Evolutionary conservation across 371 early-diverging fungal genomes (phyloP).

Genomic region (Catenaria anguillulae): DNA sequence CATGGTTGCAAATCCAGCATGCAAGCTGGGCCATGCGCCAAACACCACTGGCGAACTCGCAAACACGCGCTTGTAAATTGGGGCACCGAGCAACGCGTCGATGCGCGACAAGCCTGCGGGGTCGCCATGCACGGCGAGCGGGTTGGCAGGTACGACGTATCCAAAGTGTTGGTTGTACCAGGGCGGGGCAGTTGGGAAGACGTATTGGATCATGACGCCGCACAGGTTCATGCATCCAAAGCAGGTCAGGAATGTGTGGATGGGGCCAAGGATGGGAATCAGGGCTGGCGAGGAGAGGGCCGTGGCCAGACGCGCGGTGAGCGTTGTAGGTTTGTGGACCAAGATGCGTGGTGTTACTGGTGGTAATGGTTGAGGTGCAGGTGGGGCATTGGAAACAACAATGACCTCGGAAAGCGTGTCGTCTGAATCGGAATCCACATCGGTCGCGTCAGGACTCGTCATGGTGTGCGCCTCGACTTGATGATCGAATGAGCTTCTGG

Average conservation of each 20-base stretch:
- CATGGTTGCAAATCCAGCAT: slow-evolving; percentile 53
- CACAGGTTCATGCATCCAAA: slow-evolving; percentile 54
- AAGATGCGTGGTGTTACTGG: not conserved
- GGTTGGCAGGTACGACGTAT: not conserved
- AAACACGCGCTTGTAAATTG: slow-evolving; percentile 47
- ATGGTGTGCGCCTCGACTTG: no score
- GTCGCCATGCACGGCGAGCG: slow-evolving; percentile 46
- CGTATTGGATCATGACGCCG: slow-evolving; percentile 49
- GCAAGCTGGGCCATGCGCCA: slow-evolving; percentile 60
- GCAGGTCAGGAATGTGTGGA: slow-evolving; percentile 31
- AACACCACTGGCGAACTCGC: slow-evolving; percentile 52
- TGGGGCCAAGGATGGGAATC: not conserved
- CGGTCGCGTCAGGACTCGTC: no score
- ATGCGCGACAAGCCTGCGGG: slow-evolving; percentile 54
- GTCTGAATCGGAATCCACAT: no score
- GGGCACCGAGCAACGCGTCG: slow-evolving; percentile 45
- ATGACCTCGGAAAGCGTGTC: no score
- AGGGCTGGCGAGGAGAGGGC: not conserved
- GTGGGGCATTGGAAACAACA: no score
- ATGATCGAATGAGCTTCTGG: no score
- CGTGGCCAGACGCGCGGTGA: no score
- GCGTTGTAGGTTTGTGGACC: no score
- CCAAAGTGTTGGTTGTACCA: slow-evolving; percentile 35
- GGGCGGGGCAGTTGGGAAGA: slow-evolving; percentile 56
- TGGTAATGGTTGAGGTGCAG: no score